phyloP scores from a whole-genome alignment of 2,329 filamentous ascomycete genomes.

The Microascus cirrosus region DNA sequence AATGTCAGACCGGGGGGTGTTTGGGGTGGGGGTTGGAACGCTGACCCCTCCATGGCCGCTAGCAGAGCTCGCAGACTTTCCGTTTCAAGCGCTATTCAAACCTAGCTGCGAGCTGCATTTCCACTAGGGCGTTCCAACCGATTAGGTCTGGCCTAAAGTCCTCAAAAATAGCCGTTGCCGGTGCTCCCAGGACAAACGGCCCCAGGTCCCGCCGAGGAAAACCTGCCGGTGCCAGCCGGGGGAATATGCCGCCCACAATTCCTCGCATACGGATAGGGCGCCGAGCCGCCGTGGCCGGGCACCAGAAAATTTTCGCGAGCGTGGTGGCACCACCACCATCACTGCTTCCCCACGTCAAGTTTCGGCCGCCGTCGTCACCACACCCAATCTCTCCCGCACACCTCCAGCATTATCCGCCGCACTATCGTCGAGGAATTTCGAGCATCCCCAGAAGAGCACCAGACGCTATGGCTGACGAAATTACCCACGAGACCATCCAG shows the following conservation, averaged over 20 bases:
- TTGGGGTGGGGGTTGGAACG: too few species aligned
- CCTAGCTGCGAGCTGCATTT: too few species aligned
- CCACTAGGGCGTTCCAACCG: too few species aligned
- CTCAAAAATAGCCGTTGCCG: too few species aligned
- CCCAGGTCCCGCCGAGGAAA: too few species aligned
- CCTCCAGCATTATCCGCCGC: neutral
- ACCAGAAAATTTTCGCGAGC: slow-evolving; percentile 1
- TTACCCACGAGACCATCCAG: slow-evolving; percentile 46
- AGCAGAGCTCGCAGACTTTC: too few species aligned
- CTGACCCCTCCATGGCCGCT: too few species aligned
- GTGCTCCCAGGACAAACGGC: too few species aligned
- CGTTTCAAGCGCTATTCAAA: too few species aligned
- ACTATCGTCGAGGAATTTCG: neutral
- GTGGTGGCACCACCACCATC: neutral
- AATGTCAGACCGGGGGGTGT: too few species aligned
- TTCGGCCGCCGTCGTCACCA: neutral
- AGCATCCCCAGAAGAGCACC: neutral
- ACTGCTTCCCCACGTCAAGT: neutral
- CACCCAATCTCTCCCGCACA: neutral
- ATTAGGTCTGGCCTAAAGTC: too few species aligned
- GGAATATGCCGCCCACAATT: slow-evolving; percentile 1
- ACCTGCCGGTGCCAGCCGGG: neutral
- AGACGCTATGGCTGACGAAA: slow-evolving; percentile 21
- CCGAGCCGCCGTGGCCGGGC: neutral
- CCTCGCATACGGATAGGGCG: neutral